These are phyloP conservation scores for Durusdinium trenchii DNA, from an alignment of 73 alveolate genomes.

Conservation along the genomic window DNA sequence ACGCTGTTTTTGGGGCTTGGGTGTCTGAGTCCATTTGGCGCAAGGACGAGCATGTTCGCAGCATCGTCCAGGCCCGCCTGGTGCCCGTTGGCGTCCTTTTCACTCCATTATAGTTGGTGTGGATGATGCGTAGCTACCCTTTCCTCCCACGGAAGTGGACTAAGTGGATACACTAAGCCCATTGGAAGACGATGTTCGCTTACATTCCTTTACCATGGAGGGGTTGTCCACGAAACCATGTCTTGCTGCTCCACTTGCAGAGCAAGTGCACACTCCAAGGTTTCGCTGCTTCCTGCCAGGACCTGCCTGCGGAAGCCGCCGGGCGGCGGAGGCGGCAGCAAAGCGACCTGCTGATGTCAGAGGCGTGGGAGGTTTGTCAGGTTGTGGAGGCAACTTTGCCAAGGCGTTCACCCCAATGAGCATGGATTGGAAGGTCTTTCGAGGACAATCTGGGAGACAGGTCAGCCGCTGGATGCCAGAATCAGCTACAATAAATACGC, in stretches of 20 bases:
- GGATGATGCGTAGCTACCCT: neutral
- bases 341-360: neutral
- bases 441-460: neutral
- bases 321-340: conserved; percentile 21
- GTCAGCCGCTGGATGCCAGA: neutral
- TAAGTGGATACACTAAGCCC: neutral
- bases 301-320: conserved; percentile 80
- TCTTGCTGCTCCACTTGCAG: neutral
- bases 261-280: neutral
- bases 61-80: conserved; percentile 28
- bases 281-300: neutral
- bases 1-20: neutral
- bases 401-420: neutral
- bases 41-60: conserved; percentile 49
- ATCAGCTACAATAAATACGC: neutral
- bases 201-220: neutral
- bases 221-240: neutral
- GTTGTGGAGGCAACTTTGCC: neutral
- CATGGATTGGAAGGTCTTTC: neutral
- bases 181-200: neutral
- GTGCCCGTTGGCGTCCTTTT: no score
- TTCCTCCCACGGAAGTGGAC: neutral
- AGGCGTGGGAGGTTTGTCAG: neutral
- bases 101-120: neutral
- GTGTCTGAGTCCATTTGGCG: neutral